Percentiles rank a stretch among this genome's conserved stretches.
Conservation (phyloP, 345 rosid species). For the Camelina laxa region DNA sequence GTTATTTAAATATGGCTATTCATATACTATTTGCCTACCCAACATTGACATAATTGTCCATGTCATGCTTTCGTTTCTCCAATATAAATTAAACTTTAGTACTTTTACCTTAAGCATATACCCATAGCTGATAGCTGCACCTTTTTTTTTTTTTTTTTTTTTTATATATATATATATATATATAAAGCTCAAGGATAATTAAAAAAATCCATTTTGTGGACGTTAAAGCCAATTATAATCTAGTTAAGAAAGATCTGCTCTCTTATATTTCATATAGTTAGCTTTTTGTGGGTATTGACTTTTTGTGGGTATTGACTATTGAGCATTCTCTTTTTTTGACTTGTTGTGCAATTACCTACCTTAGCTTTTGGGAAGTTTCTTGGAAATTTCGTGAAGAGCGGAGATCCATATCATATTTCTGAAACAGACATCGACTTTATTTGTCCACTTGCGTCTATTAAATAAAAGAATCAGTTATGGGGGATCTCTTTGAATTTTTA, state of each 20-base stretch:
- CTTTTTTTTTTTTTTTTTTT: not conserved
- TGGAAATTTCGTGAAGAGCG: slow-evolving; percentile 36
- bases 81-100: not conserved
- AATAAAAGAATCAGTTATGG: not conserved
- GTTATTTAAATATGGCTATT: slow-evolving; percentile 11
- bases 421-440: slow-evolving; percentile 37
- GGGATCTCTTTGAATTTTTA: not conserved
- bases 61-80: slow-evolving; percentile 37
- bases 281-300: slow-evolving; percentile 35
- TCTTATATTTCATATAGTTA: slow-evolving; percentile 28
- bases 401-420: slow-evolving; percentile 7
- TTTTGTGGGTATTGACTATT: not conserved
- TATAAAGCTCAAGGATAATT: not conserved
- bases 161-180: no score
- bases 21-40: not conserved
- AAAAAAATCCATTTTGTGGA: slow-evolving; percentile 20
- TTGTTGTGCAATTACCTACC: slow-evolving; percentile 16
- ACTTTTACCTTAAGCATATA: not conserved
- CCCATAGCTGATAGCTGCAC: not conserved
- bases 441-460: slow-evolving; percentile 39
- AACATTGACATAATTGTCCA: not conserved
- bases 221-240: slow-evolving; percentile 1
- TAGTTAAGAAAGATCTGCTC: not conserved
- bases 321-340: slow-evolving; percentile 25
- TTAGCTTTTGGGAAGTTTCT: slow-evolving; percentile 29